A percentile compares a stretch with the other conserved stretches of the same genome.
Conservation (phyloP, 176 grass and related monocot genomes). For the Carex pumila region DNA sequence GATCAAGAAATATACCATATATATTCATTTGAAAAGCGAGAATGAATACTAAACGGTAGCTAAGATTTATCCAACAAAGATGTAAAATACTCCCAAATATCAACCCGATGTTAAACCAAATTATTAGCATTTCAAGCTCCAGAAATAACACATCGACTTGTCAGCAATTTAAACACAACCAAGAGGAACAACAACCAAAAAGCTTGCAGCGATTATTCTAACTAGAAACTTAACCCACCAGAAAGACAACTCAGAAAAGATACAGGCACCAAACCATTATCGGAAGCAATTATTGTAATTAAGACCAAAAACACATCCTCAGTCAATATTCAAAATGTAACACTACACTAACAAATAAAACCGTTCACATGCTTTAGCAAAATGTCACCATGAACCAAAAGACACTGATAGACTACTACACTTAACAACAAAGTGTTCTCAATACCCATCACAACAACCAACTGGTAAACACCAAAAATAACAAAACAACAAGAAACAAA, state of each 20-base stretch:
- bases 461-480: neutral
- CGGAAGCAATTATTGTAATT: neutral
- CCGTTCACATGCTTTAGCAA: neutral
- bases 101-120: too few relatives aligned
- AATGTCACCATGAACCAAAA: neutral
- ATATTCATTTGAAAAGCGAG: too few relatives aligned
- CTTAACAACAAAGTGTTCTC: constrained; percentile 15
- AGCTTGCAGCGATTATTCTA: neutral
- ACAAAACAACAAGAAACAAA: constrained; percentile 9
- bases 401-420: constrained; percentile 10
- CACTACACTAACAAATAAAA: neutral
- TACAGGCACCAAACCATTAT: neutral
- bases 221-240: neutral
- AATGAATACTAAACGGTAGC: too few relatives aligned
- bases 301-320: neutral
- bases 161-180: neutral
- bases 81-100: too few relatives aligned
- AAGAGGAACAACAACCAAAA: neutral
- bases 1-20: too few relatives aligned
- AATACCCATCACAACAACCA: neutral
- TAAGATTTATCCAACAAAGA: too few relatives aligned
- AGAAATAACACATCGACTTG: too few relatives aligned
- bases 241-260: neutral
- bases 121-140: too few relatives aligned
- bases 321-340: constrained; percentile 1